Base-by-base conservation (phyloP, 257 asterid genomes). In the Lithospermum erythrorhizon region DNA sequence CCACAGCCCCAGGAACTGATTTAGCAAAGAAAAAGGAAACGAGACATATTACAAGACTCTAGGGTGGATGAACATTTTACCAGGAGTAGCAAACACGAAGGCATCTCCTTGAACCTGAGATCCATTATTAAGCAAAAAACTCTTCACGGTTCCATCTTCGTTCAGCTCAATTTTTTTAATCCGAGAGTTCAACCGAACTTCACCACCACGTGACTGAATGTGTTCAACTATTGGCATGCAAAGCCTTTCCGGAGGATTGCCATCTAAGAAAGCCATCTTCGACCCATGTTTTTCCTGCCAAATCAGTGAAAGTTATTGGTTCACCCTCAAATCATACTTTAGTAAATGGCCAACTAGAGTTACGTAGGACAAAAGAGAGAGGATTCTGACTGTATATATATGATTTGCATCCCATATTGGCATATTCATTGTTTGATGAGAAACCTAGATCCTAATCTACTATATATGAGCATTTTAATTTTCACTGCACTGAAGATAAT, bases 201-300 rank as follows among this genome's bases (percentile, higher is more conserved):
- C 79, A 23, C 96, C 99, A 62, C 99, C 97, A 67, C 41, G 78
- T 17, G 95, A 78, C 70, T 70, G 72, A 19, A 93, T 84, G 64
- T 93, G 97, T 60, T 93, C 81, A 37, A 76, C 96, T 55, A 93
- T 73, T 4, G 99, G 99, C 97, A 70, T 80, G 79, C 99, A 93
- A 61, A 93, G 99, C 76, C 99, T 84, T 65, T 93, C 99, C 0
- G 99, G 99, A 27, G 99, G 99, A 68, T 77, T 93, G 14, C 99
- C 99, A 69, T 93, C 99, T 82, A 93, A 80, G 75, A 93, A 93
- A 2, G 99, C 97, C 99, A 93, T 93, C 78, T 93, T 93, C 14
- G 99, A 93, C 22, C 99, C 99, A 61, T 93, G 79, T 75, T 89
- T 93, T 81, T 93, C 97, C 99, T 93, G 89, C 69, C 58, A 55